Base-by-base conservation (phyloP, 805 yeast genomes). In the Pichia paraexigua region DNA sequence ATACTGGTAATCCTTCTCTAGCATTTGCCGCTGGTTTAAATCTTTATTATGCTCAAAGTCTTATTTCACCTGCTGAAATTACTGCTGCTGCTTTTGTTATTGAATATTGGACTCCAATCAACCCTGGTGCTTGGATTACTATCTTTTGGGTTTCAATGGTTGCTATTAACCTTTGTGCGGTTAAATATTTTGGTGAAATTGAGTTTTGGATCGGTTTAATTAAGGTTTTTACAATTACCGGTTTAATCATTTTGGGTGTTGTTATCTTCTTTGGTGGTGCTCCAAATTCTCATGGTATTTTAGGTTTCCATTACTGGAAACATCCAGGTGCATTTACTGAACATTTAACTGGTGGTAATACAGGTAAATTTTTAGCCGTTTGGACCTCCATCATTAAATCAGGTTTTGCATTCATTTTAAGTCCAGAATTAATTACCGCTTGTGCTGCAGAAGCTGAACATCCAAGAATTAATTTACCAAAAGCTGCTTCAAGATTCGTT, bases 281-380 rank as follows among this genome's bases (percentile, higher is more conserved):
- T 40, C 86, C 87, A 9, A 51, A 43, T 18, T 60, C 58, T 20
- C 74, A 74, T 48, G 81, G 78, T 49, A 73, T 83, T 53, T 66
- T 78, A 35, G 89, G 89, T 8, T 83, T 83, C 74, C 79, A 83
- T 56, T 83, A 73, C 67, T 83, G 89, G 89, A 69, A 63, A n/a
- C 48, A 57, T 43, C 66, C 65, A 13, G 77, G 73, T 55, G 65
- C 71, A 3, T 83, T 83, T 57, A 70, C 76, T 58, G 71, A 69
- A 49, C 79, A 79, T 58, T 60, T 77, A 47, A 69, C 71, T 2
- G 61, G 63, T 7, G 88, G 87, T 21, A 64, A 67, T 45, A 75
- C 84, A 20, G 90, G 87, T 46, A 74, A 73, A 54, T 82, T 84
- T 63, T 67, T 81, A 43, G 86, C 84, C 9, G 72, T 80, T 53